Base-by-base conservation (phyloP, 2,329 filamentous ascomycete species). In the Ceratocystis variospora region DNA sequence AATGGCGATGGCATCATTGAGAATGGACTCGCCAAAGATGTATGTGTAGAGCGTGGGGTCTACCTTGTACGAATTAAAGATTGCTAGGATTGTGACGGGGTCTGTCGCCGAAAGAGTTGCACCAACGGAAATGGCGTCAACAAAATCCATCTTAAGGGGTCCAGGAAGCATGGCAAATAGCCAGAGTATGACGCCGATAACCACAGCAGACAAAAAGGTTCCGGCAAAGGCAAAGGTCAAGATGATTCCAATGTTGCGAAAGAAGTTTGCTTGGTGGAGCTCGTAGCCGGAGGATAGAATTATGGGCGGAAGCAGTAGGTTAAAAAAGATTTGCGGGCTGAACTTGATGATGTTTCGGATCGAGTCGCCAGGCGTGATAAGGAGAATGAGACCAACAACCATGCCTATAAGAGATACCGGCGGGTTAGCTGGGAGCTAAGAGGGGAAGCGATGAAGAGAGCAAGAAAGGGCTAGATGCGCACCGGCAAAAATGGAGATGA, bases 261-360 rank as follows among this genome's bases (percentile, higher is more conserved):
- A 99, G 82, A 99, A 99, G 78, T 99, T 99, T 71, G 90, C 92
- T 78, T 99, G 94, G 75, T 99, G 94, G 68, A 99, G 77, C 77
- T 99, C 94, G 77, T 97, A 99, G 65, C 94, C 94, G 17, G 93
- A 96, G 17, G 92, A 93, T 33, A 99, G 82, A 74, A 99, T 99
- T 74, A 99, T 99, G 66, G 94, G 94, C 46, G 94, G 94, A n/a
- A 99, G 88, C 12, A 99, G 84, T 59, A 99, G 84, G 76, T 99
- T 99, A 81, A 99, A 99, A 81, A 99, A 99, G 80, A 97, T 96
- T 74, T 97, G 92, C 75, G 96, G 96, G 79, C 97, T 89, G 80
- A 99, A 99, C 76, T 88, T 96, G 73, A 99, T 91, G 70, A 90
- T 86, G 74, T 89, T 89, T 75, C 92, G 87, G 72, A 99, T 91